Conservation (phyloP, 768 basidiomycete genomes). For the Mrakia frigida region DNA sequence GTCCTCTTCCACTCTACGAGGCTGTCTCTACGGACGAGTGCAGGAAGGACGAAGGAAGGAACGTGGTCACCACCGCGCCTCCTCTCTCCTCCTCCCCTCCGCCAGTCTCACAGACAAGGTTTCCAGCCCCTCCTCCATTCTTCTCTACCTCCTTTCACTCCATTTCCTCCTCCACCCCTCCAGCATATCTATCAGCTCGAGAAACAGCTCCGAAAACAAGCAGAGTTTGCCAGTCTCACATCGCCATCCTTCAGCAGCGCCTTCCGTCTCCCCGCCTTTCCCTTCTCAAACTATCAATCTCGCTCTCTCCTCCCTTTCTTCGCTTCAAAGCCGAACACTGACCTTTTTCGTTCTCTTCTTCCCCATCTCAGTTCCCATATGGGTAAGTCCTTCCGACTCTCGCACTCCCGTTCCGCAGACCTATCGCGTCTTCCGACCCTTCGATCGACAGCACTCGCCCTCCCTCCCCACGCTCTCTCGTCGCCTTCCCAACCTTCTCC, state of each 20-base stretch:
- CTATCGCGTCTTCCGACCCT: background rate
- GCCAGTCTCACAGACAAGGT: too few species aligned
- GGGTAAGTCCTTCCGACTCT: background rate
- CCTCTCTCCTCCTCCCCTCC: too few species aligned
- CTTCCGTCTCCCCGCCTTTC: background rate
- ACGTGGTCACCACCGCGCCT: too few species aligned
- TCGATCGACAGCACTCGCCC: background rate
- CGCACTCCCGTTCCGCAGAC: background rate
- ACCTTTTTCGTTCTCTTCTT: background rate
- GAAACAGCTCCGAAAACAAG: too few species aligned
- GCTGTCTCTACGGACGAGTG: too few species aligned
- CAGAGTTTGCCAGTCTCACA: too few species aligned
- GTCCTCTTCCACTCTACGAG: too few species aligned
- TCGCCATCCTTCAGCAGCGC: background rate
- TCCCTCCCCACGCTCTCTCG: background rate
- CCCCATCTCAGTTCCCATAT: slow-evolving; percentile 23
- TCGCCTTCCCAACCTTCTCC: background rate
- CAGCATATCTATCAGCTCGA: too few species aligned
- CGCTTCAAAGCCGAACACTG: background rate
- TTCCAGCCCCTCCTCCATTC: background rate
- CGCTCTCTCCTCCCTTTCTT: background rate
- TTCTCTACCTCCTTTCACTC: background rate
- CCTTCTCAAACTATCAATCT: too few species aligned
- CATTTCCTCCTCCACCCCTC: too few species aligned
- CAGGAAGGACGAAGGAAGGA: too few species aligned